These are phyloP conservation scores for Nothophoma quercina DNA, from an alignment of 2,329 filamentous ascomycete species.

Conservation along the genomic window DNA sequence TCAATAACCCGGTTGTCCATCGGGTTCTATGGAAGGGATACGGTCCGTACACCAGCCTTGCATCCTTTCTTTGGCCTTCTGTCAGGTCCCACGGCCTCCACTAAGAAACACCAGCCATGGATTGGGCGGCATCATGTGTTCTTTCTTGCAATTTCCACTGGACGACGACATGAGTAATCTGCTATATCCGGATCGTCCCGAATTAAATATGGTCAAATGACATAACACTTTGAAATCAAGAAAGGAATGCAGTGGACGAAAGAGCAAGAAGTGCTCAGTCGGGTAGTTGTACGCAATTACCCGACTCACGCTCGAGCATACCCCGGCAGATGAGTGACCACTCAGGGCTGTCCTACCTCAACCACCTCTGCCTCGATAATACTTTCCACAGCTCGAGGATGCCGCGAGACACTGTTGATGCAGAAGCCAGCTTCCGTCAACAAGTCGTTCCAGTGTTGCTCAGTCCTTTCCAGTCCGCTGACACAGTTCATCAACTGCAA, in stretches of 20 bases:
- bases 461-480: constrained; percentile 14
- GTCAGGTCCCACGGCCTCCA: too few species aligned
- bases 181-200: background rate
- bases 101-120: too few species aligned
- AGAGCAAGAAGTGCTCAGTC: too few species aligned
- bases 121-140: too few species aligned
- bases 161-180: background rate
- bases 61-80: too few species aligned
- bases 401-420: constrained; percentile 11
- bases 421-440: constrained; percentile 7
- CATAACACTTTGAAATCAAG: too few species aligned
- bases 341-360: background rate
- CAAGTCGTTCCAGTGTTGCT: constrained; percentile 14
- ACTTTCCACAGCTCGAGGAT: constrained; percentile 14
- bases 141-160: background rate
- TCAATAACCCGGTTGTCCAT: background rate
- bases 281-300: too few species aligned
- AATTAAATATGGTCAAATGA: background rate
- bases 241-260: too few species aligned
- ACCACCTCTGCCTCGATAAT: constrained; percentile 14
- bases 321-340: too few species aligned
- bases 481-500: constrained; percentile 17
- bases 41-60: background rate
- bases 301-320: too few species aligned
- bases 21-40: background rate